Base-by-base conservation (phyloP, 2,329 filamentous ascomycete genomes). In the Atkinsonella texensis region DNA sequence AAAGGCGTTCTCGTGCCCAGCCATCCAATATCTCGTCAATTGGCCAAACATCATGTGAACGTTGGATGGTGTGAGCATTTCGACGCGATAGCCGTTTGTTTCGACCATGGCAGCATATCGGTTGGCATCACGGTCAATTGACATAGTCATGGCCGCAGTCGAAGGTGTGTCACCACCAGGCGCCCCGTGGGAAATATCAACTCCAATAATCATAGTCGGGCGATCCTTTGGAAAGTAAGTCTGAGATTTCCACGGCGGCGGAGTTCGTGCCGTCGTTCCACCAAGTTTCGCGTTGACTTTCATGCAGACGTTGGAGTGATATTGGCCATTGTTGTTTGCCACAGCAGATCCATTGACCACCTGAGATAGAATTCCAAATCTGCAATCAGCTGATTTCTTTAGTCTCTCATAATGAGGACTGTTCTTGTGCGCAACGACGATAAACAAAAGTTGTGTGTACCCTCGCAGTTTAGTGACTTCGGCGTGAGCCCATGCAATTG, bases 261-360 rank as follows among this genome's bases (percentile, higher is more conserved):
- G 55, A 1, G 67, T 68, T 44, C 65, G 73, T 49, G 71, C 83
- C 1, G 89, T 96, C 0, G 80, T 77, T 6, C 93, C 93, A 13
- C 93, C 93, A 2, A 98, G 77, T 72, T 98, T 98, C 3, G 88
- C 86, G 60, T 98, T 97, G 57, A 98, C 82, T 72, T 98, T 98
- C 88, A 98, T 93, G 56, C 83, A 79, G 0, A 98, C 89, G 55
- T 98, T 98, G 1, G 87, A 93, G 61, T 87, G 85, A 68, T 97
- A 97, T 61, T 98, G 93, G 0, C 77, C 76, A 20, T 85, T 80
- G 15, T 79, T 80, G 63, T 84, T 85, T 39, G 70, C 60, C 1
- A 91, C 86, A 53, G 94, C 85, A 0, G 70, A 70, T 2, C 74
- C 72, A 57, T 89, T 83, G n/a, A 97, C 63, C 55, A 90, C 85